Base-by-base conservation (phyloP, 345 rosid species). In the Anacardium occidentale region DNA sequence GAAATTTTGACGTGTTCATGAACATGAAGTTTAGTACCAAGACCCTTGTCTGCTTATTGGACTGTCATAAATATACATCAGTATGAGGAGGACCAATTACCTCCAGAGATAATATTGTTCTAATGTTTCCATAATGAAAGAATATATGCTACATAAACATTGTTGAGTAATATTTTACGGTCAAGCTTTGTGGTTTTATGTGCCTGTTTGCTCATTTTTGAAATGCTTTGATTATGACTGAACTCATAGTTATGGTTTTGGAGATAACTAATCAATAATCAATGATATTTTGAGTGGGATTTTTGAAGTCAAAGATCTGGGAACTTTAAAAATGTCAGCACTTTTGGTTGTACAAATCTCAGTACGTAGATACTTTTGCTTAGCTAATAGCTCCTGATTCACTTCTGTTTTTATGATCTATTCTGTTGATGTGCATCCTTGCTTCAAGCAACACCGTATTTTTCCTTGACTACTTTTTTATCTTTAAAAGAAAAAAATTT, bases 141-240 rank as follows among this genome's bases (percentile, higher is more conserved):
- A 34, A 11, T 52, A 1, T 10, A 7, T 20, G 18, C 22, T 4
- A 21, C 24, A 37, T n/a, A 34, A 61, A 22, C 7, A 32, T 47
- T 2, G 11, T 22, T 64, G 53, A 44, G 4, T 10, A 13, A 47
- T 45, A 64, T 7, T 24, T 8, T 54, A 22, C 14, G 54, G 54
- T 14, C 54, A 24, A 2, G 10, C 10, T 22, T 57, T 5, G 18
- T 17, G 64, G 40, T 10, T 66, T 66, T 66, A 18, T 32, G 10
- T 42, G 73, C 42, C 42, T 37, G 42, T 37, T 37, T 58, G 18
- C 4, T 55, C 10, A 5, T 55, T n/a, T 9, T 24, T 54, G 51
- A 68, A 68, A 40, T 40, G 51, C 72, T 68, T 11, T 2, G 10
- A 66, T 2, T 68, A 20, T 68, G 48, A 54, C n/a, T 55, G 3